These are phyloP conservation scores for Crithidia acanthocephali DNA, from an alignment of 208 protist species.

Conservation along the genomic window DNA sequence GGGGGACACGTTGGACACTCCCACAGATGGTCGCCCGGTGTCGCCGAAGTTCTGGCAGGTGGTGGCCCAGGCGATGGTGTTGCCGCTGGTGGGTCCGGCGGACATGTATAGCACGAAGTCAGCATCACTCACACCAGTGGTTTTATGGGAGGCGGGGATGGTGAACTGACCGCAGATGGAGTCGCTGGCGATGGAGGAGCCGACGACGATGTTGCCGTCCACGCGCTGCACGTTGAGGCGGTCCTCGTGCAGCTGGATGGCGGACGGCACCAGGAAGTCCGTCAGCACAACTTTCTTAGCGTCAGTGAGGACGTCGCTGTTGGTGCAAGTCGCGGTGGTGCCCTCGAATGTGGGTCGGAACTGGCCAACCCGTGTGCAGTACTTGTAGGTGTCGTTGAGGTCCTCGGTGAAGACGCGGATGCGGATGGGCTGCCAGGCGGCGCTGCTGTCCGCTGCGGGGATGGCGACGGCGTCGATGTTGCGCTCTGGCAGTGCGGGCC, in stretches of 20 bases:
- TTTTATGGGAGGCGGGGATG: slow-evolving; percentile 47
- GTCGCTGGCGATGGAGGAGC: no score
- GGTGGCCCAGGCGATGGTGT: slow-evolving; percentile 45
- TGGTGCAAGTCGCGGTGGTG: slow-evolving; percentile 17
- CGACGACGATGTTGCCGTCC: no score
- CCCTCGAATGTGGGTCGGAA: background rate
- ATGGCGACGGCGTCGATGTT: no score
- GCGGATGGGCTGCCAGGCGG: slow-evolving; percentile 45
- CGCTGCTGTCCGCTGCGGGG: background rate
- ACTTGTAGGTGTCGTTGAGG: slow-evolving; percentile 19
- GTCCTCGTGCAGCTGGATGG: slow-evolving; percentile 54
- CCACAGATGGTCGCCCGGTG: slow-evolving; percentile 40
- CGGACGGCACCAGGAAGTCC: slow-evolving; percentile 38
- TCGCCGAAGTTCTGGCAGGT: slow-evolving; percentile 39
- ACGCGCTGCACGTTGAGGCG: slow-evolving; percentile 40
- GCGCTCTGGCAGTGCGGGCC: no score
- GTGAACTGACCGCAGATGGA: slow-evolving; percentile 20
- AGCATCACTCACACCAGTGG: slow-evolving; percentile 37
- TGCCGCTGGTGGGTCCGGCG: slow-evolving; percentile 34
- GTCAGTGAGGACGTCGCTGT: slow-evolving; percentile 38
- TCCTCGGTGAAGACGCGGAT: slow-evolving; percentile 54
- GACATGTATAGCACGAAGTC: slow-evolving; percentile 80
- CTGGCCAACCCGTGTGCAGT: no score
- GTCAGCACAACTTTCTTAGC: slow-evolving; percentile 34
- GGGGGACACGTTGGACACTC: slow-evolving; percentile 43